Base-by-base conservation (phyloP, 1,139 yeast genomes). In the Debaryomyces subglobosus region DNA sequence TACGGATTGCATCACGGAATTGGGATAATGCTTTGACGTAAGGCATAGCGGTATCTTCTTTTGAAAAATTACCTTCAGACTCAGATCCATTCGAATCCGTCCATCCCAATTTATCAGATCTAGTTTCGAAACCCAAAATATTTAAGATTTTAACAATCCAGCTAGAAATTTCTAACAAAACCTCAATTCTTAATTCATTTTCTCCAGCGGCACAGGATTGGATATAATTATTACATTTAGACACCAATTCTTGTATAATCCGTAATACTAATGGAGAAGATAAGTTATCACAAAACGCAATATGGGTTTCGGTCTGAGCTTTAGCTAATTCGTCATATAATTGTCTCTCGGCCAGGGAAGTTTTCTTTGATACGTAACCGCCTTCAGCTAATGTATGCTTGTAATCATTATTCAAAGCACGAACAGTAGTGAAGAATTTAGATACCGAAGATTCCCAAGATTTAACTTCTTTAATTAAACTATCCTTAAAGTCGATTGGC, bases 401-500 rank as follows among this genome's bases (percentile, higher is more conserved):
- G 54, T 84, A 76, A 55, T 86, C 91, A 50, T 72, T 67, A 53
- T 81, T 77, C 56, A 90, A 74, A 1, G 97, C 97, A 59, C 96
- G 80, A 27, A 89, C 86, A 49, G 82, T 89, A 45, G 86, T 83
- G 76, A 95, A 94, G 64, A 88, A 94, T 62, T 90, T 94, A 57
- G 84, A 83, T 49, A 90, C 66, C 1, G 92, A 70, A 1, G 86
- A 74, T 68, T 94, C 98, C 49, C 81, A 74, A 1, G 92, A 75
- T 65, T 79, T 85, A 24, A 89, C 96, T 65, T 92, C 97, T 49
- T 77, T 72, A 46, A 90, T 71, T 53, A 94, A 74, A 41, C 86
- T 77, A 59, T 87, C 94, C 69, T 92, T 94, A 71, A 94, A 94
- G 68, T 94, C 99, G 47, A 94, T 75, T 54, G 92, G 96, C 60